Conservation (phyloP, 176 grass and related monocot genomes). For the Aegilops bicornis region DNA sequence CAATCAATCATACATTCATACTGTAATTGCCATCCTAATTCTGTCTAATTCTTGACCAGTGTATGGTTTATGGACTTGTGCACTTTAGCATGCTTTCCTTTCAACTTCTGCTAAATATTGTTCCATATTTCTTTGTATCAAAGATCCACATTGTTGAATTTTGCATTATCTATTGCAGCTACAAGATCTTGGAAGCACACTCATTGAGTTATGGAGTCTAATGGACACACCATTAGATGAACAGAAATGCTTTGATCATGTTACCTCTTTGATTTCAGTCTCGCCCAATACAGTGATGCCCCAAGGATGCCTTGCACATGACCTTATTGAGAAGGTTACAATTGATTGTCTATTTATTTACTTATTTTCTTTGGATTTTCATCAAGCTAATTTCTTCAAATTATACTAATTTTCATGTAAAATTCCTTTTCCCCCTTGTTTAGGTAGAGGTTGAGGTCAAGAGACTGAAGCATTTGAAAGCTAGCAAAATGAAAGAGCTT, state of each 20-base stretch:
- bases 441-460: slow-evolving; percentile 79
- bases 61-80: not conserved
- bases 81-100: not conserved
- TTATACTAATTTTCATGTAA: slow-evolving; percentile 1
- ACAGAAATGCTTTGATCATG: slow-evolving; percentile 60
- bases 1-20: not conserved
- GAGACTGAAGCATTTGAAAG: slow-evolving; percentile 67
- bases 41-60: not conserved
- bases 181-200: slow-evolving; percentile 69
- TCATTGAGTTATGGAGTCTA: slow-evolving; percentile 89
- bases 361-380: slow-evolving; percentile 1
- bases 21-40: slow-evolving; percentile 10
- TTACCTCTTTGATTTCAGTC: slow-evolving; percentile 73
- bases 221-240: slow-evolving; percentile 73
- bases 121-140: not conserved
- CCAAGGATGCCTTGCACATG: slow-evolving; percentile 63
- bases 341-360: slow-evolving; percentile 7
- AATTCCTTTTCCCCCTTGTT: slow-evolving; percentile 20
- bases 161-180: slow-evolving; percentile 51
- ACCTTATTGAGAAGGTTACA: slow-evolving; percentile 69
- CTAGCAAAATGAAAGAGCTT: slow-evolving; percentile 88
- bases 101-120: not conserved
- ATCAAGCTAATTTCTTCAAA: slow-evolving; percentile 13
- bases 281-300: slow-evolving; percentile 44
- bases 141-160: not conserved